Percentiles rank a stretch among this genome's conserved stretches.
Conservation (phyloP, 805 yeast species). For the Ogataea neopini region DNA sequence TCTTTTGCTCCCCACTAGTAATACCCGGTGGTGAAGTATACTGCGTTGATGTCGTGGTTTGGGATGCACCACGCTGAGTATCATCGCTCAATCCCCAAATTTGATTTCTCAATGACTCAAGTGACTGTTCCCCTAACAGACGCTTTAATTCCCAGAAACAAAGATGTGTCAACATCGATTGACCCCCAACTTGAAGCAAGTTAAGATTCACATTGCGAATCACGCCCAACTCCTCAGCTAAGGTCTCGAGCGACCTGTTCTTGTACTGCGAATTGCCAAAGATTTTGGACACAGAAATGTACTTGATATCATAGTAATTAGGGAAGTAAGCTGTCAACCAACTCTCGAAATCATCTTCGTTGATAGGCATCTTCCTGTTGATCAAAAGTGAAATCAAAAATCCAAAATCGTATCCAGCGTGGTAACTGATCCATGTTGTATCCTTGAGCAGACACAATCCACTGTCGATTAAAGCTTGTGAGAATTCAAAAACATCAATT, state of each 20-base stretch:
- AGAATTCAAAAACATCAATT: slow-evolving; percentile 75
- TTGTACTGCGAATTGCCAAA: slow-evolving; percentile 23
- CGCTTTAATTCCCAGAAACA: slow-evolving; percentile 59
- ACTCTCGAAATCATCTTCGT: slow-evolving; percentile 73
- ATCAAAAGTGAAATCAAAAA: slow-evolving; percentile 76
- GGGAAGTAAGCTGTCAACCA: slow-evolving; percentile 78
- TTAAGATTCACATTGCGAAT: slow-evolving; percentile 54
- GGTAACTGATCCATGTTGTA: slow-evolving; percentile 88
- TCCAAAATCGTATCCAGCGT: slow-evolving; percentile 93
- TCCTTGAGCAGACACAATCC: slow-evolving; percentile 75
- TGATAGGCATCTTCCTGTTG: slow-evolving; percentile 75
- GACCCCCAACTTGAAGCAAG: slow-evolving; percentile 62
- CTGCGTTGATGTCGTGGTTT: neutral
- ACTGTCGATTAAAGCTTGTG: slow-evolving; percentile 80
- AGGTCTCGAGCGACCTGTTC: slow-evolving; percentile 51
- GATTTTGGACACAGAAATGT: slow-evolving; percentile 36
- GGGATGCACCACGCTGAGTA: slow-evolving; percentile 3
- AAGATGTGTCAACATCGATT: slow-evolving; percentile 59
- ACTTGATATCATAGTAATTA: slow-evolving; percentile 78
- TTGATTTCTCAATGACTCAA: slow-evolving; percentile 27
- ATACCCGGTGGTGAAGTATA: slow-evolving; percentile 22
- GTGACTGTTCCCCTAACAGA: slow-evolving; percentile 21
- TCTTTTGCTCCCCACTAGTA: slow-evolving; percentile 18
- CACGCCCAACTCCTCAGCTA: slow-evolving; percentile 71
- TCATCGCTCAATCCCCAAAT: slow-evolving; percentile 36